Base-by-base conservation (phyloP, 257 asterid species). In the Capsicum chinense region DNA sequence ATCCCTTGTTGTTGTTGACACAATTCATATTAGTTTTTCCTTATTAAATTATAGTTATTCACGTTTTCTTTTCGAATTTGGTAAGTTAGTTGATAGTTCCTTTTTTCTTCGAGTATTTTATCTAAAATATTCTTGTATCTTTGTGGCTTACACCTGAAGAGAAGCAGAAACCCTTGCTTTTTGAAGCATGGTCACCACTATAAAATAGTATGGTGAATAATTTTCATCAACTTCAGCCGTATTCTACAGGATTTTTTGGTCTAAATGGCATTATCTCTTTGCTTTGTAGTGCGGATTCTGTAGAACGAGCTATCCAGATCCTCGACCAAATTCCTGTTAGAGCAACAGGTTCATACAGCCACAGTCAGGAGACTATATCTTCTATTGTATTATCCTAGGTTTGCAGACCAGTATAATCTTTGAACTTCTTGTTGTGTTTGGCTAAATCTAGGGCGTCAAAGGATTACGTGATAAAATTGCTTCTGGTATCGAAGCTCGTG, bases 341-440 rank as follows among this genome's bases (percentile, higher is more conserved):
- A 88, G 99, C 98, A 16, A 95, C 99, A 64, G 99, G 99, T 85
- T 97, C 99, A 78, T 94, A 95, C 83, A 97, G 98, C 89, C 99
- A 95, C 89, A 97, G 99, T 83, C 98, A 93, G 95, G 99, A 93
- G 62, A 73, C 52, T 21, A 5, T 76, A 5, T 76, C 81, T 80
- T 80, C 63, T 76, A 60, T 17, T 58, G 63, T 44, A 35, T 79
- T 83, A 17, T 11, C 85, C 47, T 54, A 26, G 62, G 35, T 87
- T 67, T 52, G 48, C 37, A 14, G 39, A 67, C 63, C 63, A 7
- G 5, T 50, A 52, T 76, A 52, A 7, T 14, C 62, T 50, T 52
- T 12, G 5, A 76, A 76, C 44, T 76, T 76, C 7, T 7, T 76
- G 2, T 52, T 52, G 48, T 21, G 62, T 39, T 4, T 76, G 13